A percentile compares a stretch with the other conserved stretches of the same genome.
These are phyloP conservation scores for Imleria badia DNA, from an alignment of 768 basidiomycete genomes.

Conservation along the genomic window DNA sequence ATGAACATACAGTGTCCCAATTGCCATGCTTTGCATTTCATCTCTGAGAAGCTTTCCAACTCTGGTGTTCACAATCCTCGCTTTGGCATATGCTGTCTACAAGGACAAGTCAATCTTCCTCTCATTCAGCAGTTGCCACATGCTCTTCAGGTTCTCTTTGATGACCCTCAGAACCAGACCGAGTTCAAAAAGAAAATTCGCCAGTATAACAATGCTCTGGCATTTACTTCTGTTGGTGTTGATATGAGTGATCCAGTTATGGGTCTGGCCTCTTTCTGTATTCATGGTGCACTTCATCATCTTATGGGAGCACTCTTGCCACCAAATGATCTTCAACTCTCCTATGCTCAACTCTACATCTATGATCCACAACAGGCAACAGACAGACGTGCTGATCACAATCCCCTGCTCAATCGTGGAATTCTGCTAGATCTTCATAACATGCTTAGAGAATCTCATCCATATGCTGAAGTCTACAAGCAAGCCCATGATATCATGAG, in stretches of 20 bases:
- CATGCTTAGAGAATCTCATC: constrained; percentile 20
- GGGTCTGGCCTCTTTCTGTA: constrained; percentile 5
- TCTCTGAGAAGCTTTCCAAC: constrained; percentile 4
- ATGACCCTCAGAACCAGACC: constrained; percentile 4
- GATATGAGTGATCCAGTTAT: constrained; percentile 17
- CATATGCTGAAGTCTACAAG: constrained; percentile 31
- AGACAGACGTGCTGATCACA: constrained; percentile 19
- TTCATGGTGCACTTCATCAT: constrained; percentile 40
- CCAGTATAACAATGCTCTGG: constrained; percentile 36
- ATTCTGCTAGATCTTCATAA: constrained; percentile 28
- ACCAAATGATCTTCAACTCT: constrained; percentile 12
- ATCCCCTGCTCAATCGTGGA: constrained; percentile 18
- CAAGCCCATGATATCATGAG: constrained; percentile 35
- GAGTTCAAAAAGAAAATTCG: constrained; percentile 36
- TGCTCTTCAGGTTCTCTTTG: constrained; percentile 8
- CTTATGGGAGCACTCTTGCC: constrained; percentile 33
- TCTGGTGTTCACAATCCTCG: neutral
- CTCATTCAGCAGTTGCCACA: constrained; percentile 20
- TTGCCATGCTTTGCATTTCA: constrained; percentile 21
- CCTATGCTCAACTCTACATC: constrained; percentile 43
- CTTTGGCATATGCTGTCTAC: constrained; percentile 32
- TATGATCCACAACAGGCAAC: constrained; percentile 39
- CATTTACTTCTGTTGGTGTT: constrained; percentile 8
- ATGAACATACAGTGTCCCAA: constrained; percentile 13
- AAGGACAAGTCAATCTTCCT: constrained; percentile 26